A percentile compares a stretch with the other conserved stretches of the same genome.
Evolutionary conservation across 345 rosid genomes (phyloP).

Genomic region (Pugionium dolabratum): DNA sequence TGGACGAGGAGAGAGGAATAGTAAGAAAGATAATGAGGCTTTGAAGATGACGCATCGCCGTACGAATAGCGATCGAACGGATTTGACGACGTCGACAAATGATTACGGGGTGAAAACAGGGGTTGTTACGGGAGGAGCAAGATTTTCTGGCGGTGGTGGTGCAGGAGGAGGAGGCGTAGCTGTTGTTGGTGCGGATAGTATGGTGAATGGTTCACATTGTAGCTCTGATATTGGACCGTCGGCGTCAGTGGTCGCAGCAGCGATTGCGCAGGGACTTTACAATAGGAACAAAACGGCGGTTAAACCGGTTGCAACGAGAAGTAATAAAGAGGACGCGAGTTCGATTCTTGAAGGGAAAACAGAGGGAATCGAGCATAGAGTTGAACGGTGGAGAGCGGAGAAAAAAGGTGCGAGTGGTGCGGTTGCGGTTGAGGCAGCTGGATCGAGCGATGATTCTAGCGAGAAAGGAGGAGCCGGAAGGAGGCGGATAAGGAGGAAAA

Average conservation of each 20-base stretch:
- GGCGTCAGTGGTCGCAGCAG: constrained; percentile 91
- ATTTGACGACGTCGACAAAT: constrained; percentile 42
- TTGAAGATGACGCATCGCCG: constrained; percentile 48
- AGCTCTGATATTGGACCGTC: constrained; percentile 85
- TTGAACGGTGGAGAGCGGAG: constrained; percentile 74
- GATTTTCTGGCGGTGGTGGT: not conserved
- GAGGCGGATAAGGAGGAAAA: constrained; percentile 26
- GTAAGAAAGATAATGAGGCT: not conserved
- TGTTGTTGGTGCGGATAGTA: constrained; percentile 43
- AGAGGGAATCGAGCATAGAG: constrained; percentile 56
- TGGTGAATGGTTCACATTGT: constrained; percentile 62
- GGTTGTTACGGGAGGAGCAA: constrained; percentile 24
- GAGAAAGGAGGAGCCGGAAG: constrained; percentile 22
- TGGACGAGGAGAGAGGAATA: constrained; percentile 4
- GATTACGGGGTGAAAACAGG: constrained; percentile 42
- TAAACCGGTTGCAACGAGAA: constrained; percentile 17
- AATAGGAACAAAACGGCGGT: constrained; percentile 42
- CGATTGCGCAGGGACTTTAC: constrained; percentile 82
- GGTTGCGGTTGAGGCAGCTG: not conserved
- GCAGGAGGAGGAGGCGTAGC: constrained; percentile 16
- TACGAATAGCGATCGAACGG: constrained; percentile 67
- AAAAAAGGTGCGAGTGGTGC: not conserved
- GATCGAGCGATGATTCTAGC: constrained; percentile 24
- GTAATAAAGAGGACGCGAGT: constrained; percentile 40
- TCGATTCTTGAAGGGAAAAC: constrained; percentile 61